Percentiles rank a stretch among this genome's conserved stretches.
phyloP scores from a whole-genome alignment of 345 rosid species.

The Melastoma malabathricum region DNA sequence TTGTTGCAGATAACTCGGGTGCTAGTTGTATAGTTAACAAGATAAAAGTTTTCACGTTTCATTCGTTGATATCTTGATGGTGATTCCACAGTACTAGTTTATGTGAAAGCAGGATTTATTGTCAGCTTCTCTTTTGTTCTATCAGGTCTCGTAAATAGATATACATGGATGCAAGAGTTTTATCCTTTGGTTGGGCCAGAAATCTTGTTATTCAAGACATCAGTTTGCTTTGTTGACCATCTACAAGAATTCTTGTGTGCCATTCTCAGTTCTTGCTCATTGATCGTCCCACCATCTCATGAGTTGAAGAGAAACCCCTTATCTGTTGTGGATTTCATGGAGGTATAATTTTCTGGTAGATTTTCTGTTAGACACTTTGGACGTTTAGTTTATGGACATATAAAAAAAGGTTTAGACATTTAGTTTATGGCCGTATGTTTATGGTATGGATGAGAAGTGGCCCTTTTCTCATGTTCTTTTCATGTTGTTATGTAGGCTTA shows the following conservation, averaged over 20 bases:
- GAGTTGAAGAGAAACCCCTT: constrained; percentile 33
- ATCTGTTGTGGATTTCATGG: constrained; percentile 41
- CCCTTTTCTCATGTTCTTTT: not conserved
- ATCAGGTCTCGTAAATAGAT: constrained; percentile 80
- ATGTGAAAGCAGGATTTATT: too few species aligned
- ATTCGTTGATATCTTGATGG: too few species aligned
- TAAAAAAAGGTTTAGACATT: too few species aligned
- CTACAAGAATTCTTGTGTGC: constrained; percentile 82
- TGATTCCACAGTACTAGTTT: too few species aligned
- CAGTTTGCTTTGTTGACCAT: constrained; percentile 84
- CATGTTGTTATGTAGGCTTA: constrained; percentile 42
- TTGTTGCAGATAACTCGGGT: too few species aligned
- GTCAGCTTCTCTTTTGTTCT: constrained; percentile 4
- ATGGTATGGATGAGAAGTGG: not conserved
- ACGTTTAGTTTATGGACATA: not conserved
- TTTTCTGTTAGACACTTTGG: constrained; percentile 2
- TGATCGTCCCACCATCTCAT: constrained; percentile 55
- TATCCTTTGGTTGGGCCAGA: constrained; percentile 58
- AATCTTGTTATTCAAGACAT: constrained; percentile 60
- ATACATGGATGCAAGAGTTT: constrained; percentile 74
- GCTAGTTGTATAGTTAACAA: too few species aligned
- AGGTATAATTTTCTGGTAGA: constrained; percentile 35
- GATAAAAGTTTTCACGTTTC: too few species aligned
- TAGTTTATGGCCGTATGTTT: too few species aligned
- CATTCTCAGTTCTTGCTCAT: constrained; percentile 48